Percentiles rank a stretch among this genome's conserved stretches.
These are phyloP conservation scores for Aspergillus ellipticus DNA, from an alignment of 495 filamentous ascomycete species.

Conservation along the genomic window DNA sequence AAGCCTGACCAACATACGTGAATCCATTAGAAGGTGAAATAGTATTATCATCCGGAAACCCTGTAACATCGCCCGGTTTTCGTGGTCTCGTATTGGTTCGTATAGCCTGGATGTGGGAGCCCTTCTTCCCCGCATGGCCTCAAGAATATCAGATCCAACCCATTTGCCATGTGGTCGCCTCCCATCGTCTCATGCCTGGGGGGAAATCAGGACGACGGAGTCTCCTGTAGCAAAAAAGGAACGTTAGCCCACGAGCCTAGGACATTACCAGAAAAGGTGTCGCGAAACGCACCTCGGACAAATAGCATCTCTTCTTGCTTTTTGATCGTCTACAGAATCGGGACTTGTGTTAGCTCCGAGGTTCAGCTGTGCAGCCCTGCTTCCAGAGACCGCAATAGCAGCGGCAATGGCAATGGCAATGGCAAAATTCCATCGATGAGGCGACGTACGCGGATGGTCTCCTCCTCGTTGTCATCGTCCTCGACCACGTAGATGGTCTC, in stretches of 20 bases:
- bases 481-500: conserved; percentile 92
- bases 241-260: conserved; percentile 5
- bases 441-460: conserved; percentile 55
- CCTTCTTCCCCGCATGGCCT: background rate
- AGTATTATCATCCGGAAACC: conserved; percentile 6
- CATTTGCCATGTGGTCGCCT: background rate
- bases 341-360: conserved; percentile 12
- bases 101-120: background rate
- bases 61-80: conserved; percentile 14
- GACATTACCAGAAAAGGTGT: background rate
- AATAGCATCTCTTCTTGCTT: conserved; percentile 99
- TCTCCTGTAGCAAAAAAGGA: conserved; percentile 57
- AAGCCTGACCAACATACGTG: background rate
- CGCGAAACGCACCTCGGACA: conserved; percentile 69
- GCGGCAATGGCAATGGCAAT: no score
- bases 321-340: conserved; percentile 68
- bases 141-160: conserved; percentile 16
- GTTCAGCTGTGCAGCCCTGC: background rate
- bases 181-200: conserved; percentile 49
- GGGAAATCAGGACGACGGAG: conserved; percentile 93
- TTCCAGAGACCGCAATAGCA: no score
- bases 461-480: conserved; percentile 81
- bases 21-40: background rate
- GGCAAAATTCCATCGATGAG: no score
- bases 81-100: conserved; percentile 32